Evolutionary conservation across 345 rosid genomes (phyloP).

Genomic region (Dipteronia sinensis): DNA sequence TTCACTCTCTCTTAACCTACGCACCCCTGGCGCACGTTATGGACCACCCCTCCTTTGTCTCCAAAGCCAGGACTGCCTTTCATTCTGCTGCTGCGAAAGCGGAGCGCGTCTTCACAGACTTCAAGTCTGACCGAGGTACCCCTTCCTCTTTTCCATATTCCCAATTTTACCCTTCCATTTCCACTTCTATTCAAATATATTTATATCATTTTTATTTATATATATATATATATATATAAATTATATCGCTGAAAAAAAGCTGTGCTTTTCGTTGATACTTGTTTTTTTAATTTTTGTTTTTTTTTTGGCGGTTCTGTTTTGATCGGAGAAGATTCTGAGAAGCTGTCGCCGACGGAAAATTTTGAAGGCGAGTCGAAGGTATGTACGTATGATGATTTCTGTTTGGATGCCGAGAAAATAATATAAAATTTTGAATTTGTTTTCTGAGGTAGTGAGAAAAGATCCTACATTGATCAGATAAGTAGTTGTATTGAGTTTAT

Average conservation of each 20-base stretch:
- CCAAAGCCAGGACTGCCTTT: slow-evolving; percentile 89
- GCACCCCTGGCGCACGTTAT: slow-evolving; percentile 47
- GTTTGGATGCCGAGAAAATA: slow-evolving; percentile 14
- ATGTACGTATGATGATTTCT: neutral
- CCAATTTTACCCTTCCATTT: neutral
- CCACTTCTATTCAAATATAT: slow-evolving; percentile 11
- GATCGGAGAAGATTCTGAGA: slow-evolving; percentile 55
- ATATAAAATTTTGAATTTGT: neutral
- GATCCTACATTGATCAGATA: neutral
- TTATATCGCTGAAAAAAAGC: neutral
- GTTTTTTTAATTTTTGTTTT: neutral
- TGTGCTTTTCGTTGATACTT: neutral
- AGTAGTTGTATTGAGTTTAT: neutral
- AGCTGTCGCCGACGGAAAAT: slow-evolving; percentile 36
- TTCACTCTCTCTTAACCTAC: slow-evolving; percentile 25
- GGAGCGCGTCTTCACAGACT: slow-evolving; percentile 91
- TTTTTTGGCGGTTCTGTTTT: neutral
- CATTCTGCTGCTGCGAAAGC: slow-evolving; percentile 97
- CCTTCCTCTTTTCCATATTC: slow-evolving; percentile 2
- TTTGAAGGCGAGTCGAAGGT: slow-evolving; percentile 55
- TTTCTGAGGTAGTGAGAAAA: slow-evolving; percentile 5
- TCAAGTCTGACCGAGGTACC: slow-evolving; percentile 79
- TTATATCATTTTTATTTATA: too few relatives aligned
- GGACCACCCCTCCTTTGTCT: slow-evolving; percentile 77
- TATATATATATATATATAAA: neutral